Evolutionary conservation across 83 land plant genomes (phyloP).

Genomic region (Picea abies): DNA sequence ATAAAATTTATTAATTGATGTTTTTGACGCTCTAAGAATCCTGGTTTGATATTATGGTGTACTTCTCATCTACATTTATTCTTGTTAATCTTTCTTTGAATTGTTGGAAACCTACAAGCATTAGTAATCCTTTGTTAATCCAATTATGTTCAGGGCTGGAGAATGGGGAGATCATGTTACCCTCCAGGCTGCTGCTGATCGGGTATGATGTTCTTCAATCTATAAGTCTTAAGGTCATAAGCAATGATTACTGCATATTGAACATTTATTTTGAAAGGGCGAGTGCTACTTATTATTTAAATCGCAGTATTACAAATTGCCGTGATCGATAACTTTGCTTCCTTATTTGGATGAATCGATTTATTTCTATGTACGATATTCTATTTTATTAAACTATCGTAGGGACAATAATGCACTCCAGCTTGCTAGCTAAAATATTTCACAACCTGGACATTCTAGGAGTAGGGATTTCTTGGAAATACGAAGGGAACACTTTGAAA

Average conservation of each 20-base stretch:
- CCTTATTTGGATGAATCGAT: background rate
- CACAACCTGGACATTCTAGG: background rate
- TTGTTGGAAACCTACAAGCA: background rate
- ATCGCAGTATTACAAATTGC: background rate
- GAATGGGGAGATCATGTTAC: conserved; percentile 99
- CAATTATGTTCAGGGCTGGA: conserved; percentile 33
- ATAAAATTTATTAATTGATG: background rate
- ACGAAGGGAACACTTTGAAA: background rate
- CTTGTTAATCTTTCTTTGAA: conserved; percentile 13
- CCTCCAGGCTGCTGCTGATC: conserved; percentile 96
- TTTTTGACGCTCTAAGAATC: background rate
- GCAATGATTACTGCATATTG: background rate
- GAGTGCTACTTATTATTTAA: background rate
- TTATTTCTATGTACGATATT: background rate
- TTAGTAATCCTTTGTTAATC: too few species aligned
- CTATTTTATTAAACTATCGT: background rate
- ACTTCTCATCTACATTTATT: background rate
- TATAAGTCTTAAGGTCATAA: background rate
- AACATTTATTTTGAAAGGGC: background rate
- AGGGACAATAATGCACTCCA: background rate
- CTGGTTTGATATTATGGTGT: background rate
- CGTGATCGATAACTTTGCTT: background rate
- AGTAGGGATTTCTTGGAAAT: background rate
- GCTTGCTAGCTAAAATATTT: background rate
- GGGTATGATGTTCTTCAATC: conserved; percentile 35